Percentiles rank a stretch among this genome's conserved stretches.
Evolutionary conservation across 2,329 filamentous ascomycete species (phyloP).

Genomic region (Penicillium sp.): DNA sequence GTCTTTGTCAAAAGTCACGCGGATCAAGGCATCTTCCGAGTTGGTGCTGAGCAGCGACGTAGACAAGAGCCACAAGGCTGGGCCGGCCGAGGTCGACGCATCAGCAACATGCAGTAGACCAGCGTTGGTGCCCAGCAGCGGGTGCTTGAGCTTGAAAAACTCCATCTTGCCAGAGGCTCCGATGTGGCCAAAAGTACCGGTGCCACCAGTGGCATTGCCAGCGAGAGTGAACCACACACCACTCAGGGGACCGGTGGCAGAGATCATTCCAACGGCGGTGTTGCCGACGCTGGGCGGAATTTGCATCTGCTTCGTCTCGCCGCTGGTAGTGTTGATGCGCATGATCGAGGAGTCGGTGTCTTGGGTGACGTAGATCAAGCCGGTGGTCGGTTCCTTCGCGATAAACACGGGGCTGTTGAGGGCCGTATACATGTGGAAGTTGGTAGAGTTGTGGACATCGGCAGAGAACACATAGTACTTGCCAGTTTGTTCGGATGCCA

Average conservation of each 20-base stretch:
- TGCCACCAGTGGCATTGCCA: constrained; percentile 12
- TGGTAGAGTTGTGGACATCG: constrained; percentile 7
- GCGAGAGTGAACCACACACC: constrained; percentile 16
- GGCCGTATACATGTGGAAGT: constrained; percentile 6
- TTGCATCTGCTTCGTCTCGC: constrained; percentile 9
- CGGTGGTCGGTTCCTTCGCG: constrained; percentile 9
- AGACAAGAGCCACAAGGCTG: constrained; percentile 14
- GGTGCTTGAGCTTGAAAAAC: constrained; percentile 13
- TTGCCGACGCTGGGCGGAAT: constrained; percentile 13
- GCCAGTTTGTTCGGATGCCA: constrained; percentile 10
- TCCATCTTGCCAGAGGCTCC: constrained; percentile 8
- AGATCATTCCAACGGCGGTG: constrained; percentile 15
- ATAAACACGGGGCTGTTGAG: constrained; percentile 13
- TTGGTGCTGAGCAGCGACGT: constrained; percentile 13
- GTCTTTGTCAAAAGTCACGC: constrained; percentile 7
- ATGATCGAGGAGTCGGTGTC: constrained; percentile 14
- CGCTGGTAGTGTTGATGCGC: constrained; percentile 11
- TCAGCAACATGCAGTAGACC: constrained; percentile 14
- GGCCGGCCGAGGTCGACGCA: constrained; percentile 6
- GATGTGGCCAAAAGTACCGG: constrained; percentile 14
- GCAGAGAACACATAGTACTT: constrained; percentile 14
- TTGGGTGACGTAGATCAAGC: constrained; percentile 13
- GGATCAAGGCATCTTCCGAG: constrained; percentile 12
- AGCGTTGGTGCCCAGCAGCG: constrained; percentile 9
- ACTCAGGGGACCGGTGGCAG: constrained; percentile 3